Conservation (phyloP, 768 basidiomycete genomes). For the Amanita rimosa region DNA sequence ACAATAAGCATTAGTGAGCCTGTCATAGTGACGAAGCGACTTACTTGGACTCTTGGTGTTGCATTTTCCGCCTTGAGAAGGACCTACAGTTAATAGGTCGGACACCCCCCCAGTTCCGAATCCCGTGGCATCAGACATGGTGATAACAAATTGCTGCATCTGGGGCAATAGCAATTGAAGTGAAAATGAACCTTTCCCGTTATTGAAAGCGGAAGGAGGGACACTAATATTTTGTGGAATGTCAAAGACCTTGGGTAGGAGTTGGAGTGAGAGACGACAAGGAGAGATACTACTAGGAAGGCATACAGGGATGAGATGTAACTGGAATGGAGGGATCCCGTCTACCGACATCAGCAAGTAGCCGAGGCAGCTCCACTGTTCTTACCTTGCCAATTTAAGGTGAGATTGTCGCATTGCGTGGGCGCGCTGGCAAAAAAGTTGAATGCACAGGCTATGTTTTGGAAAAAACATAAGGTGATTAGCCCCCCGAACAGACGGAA, state of each 20-base stretch:
- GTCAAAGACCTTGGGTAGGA: conserved; percentile 32
- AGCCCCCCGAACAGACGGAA: conserved; percentile 7
- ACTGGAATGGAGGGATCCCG: conserved; percentile 42
- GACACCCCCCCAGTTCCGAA: conserved; percentile 58
- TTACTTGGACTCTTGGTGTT: conserved; percentile 33
- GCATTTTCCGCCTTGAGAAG: conserved; percentile 38
- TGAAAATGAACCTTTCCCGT: conserved; percentile 43
- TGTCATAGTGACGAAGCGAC: conserved; percentile 6
- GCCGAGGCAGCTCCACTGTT: conserved; percentile 1
- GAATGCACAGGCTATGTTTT: conserved; percentile 28
- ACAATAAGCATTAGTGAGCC: conserved; percentile 1
- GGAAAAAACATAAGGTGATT: conserved; percentile 13
- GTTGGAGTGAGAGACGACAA: conserved; percentile 5
- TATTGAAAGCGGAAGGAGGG: conserved; percentile 39
- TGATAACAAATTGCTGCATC: conserved; percentile 32
- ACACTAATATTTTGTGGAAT: conserved; percentile 43
- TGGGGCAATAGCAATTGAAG: conserved; percentile 31
- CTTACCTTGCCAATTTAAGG: conserved; percentile 53
- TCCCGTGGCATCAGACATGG: conserved; percentile 65
- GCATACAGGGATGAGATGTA: conserved; percentile 39
- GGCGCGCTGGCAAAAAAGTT: conserved; percentile 30
- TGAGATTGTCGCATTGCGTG: conserved; percentile 51
- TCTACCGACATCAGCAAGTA: conserved; percentile 24
- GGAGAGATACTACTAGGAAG: conserved; percentile 15
- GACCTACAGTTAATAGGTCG: conserved; percentile 33